A percentile compares a stretch with the other conserved stretches of the same genome.
Conservation (phyloP, 2,329 filamentous ascomycete species). For the Cucurbitaria berberidis region DNA sequence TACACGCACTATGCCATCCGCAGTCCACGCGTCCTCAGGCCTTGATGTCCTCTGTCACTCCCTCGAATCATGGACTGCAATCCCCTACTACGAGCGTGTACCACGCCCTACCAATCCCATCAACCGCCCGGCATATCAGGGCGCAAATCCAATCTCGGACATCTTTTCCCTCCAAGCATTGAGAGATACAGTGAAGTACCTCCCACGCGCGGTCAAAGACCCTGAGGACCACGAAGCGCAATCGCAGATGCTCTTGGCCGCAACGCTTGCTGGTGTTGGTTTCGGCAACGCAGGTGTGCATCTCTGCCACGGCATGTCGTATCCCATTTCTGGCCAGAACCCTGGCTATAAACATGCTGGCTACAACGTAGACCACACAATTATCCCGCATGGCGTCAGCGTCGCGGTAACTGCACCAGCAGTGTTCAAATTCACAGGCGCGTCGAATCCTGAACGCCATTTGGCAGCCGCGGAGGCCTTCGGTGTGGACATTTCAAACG, state of each 20-base stretch:
- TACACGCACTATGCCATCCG: slow-evolving; percentile 92
- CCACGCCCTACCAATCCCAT: slow-evolving; percentile 90
- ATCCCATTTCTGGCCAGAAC: slow-evolving; percentile 95
- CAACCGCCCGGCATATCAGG: slow-evolving; percentile 90
- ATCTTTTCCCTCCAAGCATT: slow-evolving; percentile 93
- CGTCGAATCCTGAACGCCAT: slow-evolving; percentile 92
- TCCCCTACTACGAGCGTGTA: slow-evolving; percentile 85
- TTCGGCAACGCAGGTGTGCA: slow-evolving; percentile 99
- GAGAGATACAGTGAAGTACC: slow-evolving; percentile 83
- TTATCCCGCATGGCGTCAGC: slow-evolving; percentile 95
- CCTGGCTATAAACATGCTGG: slow-evolving; percentile 86
- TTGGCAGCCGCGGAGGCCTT: slow-evolving; percentile 88
- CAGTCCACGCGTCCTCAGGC: slow-evolving; percentile 89
- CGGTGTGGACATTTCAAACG: slow-evolving; percentile 84
- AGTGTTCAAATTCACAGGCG: slow-evolving; percentile 90
- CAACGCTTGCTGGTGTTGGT: slow-evolving; percentile 91
- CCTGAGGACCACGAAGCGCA: slow-evolving; percentile 93
- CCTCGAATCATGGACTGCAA: slow-evolving; percentile 96
- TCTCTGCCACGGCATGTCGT: slow-evolving; percentile 90
- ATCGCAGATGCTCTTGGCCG: slow-evolving; percentile 91
- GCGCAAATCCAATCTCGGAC: slow-evolving; percentile 95
- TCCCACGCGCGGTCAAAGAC: slow-evolving; percentile 84
- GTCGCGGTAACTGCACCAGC: slow-evolving; percentile 93
- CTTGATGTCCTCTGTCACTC: slow-evolving; percentile 95
- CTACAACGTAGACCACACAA: slow-evolving; percentile 76